Percentiles rank a stretch among this genome's conserved stretches.
Evolutionary conservation across 1,139 yeast species (phyloP).

Genomic region (Candida glucosophila): DNA sequence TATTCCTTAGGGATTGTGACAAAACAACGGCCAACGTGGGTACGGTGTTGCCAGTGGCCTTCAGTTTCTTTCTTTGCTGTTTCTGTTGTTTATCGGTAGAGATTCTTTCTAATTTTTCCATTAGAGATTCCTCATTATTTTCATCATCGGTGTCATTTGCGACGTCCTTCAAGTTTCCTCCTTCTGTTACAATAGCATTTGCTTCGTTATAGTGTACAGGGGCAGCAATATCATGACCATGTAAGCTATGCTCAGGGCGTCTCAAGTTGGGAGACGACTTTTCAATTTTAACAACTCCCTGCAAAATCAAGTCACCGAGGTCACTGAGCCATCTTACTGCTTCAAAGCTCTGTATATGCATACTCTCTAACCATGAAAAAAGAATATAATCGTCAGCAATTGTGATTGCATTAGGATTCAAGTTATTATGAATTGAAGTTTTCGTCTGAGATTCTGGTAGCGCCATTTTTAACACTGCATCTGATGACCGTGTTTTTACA

Average conservation of each 20-base stretch:
- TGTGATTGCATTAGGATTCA: conserved; percentile 32
- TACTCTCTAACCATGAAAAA: conserved; percentile 68
- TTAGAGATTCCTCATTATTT: conserved; percentile 40
- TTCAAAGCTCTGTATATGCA: conserved; percentile 58
- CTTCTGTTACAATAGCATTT: conserved; percentile 55
- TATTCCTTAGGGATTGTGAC: conserved; percentile 63
- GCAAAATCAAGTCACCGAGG: conserved; percentile 15
- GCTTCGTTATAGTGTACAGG: conserved; percentile 62
- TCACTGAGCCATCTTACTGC: conserved; percentile 45
- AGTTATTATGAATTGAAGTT: conserved; percentile 23
- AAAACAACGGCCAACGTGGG: conserved; percentile 61
- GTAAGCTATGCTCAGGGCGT: conserved; percentile 29
- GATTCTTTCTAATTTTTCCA: conserved; percentile 48
- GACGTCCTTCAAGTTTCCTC: conserved; percentile 52
- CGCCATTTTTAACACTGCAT: conserved; percentile 31
- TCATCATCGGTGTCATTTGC: conserved; percentile 32
- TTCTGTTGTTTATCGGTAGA: conserved; percentile 20
- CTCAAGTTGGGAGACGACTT: conserved; percentile 33
- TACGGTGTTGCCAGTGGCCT: conserved; percentile 27
- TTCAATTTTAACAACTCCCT: conserved; percentile 18
- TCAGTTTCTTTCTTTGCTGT: conserved; percentile 17
- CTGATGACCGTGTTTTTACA: conserved; percentile 41
- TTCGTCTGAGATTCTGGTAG: conserved; percentile 36
- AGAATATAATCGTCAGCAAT: conserved; percentile 32
- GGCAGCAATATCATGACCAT: conserved; percentile 69